Evolutionary conservation across 2,329 filamentous ascomycete species (phyloP), one percentile per base, ranked within the genome.

Genomic region (Trichoderma pleuroti): DNA sequence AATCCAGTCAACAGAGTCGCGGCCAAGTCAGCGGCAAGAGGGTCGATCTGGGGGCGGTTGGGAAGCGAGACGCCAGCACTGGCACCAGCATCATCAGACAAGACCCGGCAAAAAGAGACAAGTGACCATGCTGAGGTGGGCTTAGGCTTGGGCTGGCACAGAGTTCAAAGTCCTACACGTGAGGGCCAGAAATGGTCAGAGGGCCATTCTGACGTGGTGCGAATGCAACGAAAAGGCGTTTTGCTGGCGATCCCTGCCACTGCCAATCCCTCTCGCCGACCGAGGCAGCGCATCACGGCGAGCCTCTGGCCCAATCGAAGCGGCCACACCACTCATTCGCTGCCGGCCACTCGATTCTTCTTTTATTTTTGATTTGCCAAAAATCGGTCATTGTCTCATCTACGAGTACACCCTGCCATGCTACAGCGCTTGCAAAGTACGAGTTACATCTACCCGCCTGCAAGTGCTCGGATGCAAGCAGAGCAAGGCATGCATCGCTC

Each of bases 51-150:
- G 28, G 57, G 59, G 42, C 62, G 14, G 36, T 65, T 68, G 65
- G 65, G 65, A 68, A 68, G 65, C 65, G 54, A 68, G 54, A 68
- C 36, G 26, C 65, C 54, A 39, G 65, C 65, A 46, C 64, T 59
- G 65, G 28, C 65, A 26, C 65, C 21, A n/a, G 36, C 65, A 59
- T 21, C 28, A 24, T 39, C 49, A 24, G 46, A 42, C 65, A 14
- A 14, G 36, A 36, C 57, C 57, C 32, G 30, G 57, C 57, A 34
- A 39, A 39, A 36, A 11, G 46, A 36, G 28, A 54, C 26, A 28
- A 34, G 18, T 34, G 46, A 57, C 63, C 49, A 57, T 54, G 63
- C 32, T 52, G 63, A 66, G 52, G 52, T 26, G 32, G 63, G 26
- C 18, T 30, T 32, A 24, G 32, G 49, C 34, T 56, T 59, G 56